Evolutionary conservation across 768 basidiomycete species (phyloP).

Genomic region (Russula emetica): DNA sequence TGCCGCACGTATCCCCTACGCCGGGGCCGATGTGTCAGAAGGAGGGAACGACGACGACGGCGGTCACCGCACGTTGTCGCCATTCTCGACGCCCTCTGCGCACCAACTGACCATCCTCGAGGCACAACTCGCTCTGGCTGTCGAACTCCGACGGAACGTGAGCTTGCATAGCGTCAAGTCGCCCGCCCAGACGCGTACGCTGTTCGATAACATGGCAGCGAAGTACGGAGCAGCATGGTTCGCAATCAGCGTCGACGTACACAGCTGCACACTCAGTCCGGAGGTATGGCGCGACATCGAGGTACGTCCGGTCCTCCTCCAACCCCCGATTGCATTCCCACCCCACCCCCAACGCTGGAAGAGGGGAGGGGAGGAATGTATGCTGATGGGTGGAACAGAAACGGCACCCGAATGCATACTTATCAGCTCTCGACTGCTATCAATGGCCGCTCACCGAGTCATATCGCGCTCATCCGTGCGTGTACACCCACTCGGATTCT

Average conservation of each 20-base stretch:
- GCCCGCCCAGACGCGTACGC: constrained; percentile 60
- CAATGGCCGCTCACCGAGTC: constrained; percentile 65
- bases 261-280: constrained; percentile 81
- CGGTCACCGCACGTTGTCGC: constrained; percentile 53
- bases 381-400: constrained; percentile 41
- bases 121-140: constrained; percentile 79
- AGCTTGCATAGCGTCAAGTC: constrained; percentile 87
- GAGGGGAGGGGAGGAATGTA: constrained; percentile 15
- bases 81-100: constrained; percentile 70
- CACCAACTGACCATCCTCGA: constrained; percentile 83
- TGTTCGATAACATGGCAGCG: constrained; percentile 56
- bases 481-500: constrained; percentile 68
- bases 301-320: constrained; percentile 42
- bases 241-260: constrained; percentile 77
- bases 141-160: constrained; percentile 70
- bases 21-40: constrained; percentile 29
- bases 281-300: constrained; percentile 73
- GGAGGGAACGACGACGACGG: constrained; percentile 24
- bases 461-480: constrained; percentile 57
- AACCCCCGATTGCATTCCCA: not conserved
- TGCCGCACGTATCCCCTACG: constrained; percentile 64
- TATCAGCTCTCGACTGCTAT: constrained; percentile 87
- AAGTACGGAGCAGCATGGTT: constrained; percentile 57
- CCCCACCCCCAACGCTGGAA: not conserved
- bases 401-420: constrained; percentile 69